These are phyloP conservation scores for Linaria vulgaris DNA, from an alignment of 257 asterid species.

Conservation along the genomic window DNA sequence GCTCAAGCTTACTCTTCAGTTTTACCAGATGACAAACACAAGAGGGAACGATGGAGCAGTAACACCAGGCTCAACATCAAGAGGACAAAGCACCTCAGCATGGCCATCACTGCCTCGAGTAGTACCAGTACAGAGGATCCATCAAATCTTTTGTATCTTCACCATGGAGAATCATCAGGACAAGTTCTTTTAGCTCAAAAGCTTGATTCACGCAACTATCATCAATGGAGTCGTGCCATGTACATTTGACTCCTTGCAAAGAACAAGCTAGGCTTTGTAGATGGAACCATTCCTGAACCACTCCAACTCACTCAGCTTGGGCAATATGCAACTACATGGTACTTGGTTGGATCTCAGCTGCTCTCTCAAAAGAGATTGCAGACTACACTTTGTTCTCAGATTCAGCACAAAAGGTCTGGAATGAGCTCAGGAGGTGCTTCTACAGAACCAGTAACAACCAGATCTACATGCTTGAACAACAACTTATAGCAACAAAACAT, in stretches of 20 bases:
- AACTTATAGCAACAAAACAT: neutral
- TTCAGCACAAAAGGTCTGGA: neutral
- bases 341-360: neutral
- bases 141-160: neutral
- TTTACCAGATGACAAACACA: no score
- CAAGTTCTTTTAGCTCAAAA: neutral
- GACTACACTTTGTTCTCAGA: neutral
- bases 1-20: no score
- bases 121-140: no score
- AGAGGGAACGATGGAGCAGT: no score
- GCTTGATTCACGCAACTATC: neutral
- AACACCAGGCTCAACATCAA: no score
- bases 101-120: no score
- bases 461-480: neutral
- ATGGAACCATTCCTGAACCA: neutral
- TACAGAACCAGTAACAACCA: neutral
- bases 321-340: neutral
- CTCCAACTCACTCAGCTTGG: neutral
- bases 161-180: neutral
- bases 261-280: neutral
- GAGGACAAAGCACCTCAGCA: no score
- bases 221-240: neutral
- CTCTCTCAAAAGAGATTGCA: neutral
- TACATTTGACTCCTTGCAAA: neutral
- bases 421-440: neutral